Evolutionary conservation across 352 stramenopile species (phyloP).

Genomic region (Phytopythium helicoides): DNA sequence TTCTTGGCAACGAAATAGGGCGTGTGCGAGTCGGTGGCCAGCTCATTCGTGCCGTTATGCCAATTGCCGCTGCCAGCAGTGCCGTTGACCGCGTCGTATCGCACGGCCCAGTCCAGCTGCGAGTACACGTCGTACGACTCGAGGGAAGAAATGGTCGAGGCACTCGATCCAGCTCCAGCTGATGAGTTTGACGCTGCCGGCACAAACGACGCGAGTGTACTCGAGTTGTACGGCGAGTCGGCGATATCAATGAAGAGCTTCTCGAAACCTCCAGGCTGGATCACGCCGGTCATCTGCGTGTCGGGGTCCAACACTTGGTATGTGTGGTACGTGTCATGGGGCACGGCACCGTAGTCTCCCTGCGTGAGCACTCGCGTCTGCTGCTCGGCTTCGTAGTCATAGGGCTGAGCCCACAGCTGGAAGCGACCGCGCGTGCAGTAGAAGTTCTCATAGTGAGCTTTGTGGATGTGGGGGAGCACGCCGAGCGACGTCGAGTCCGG

Average conservation of each 20-base stretch:
- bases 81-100: constrained; percentile 38
- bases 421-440: constrained; percentile 52
- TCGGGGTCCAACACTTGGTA: constrained; percentile 55
- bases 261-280: constrained; percentile 52
- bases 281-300: constrained; percentile 55
- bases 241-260: constrained; percentile 49
- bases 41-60: constrained; percentile 47
- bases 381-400: constrained; percentile 23
- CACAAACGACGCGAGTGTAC: constrained; percentile 40
- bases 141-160: constrained; percentile 35
- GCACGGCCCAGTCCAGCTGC: constrained; percentile 35
- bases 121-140: constrained; percentile 49
- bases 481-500: constrained; percentile 41
- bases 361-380: constrained; percentile 48
- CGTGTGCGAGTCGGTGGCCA: constrained; percentile 36
- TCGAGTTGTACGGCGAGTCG: constrained; percentile 37
- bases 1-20: constrained; percentile 59
- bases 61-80: constrained; percentile 41
- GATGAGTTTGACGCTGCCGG: constrained; percentile 28
- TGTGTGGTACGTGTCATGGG: constrained; percentile 56
- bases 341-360: constrained; percentile 52
- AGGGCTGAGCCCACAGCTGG: constrained; percentile 44
- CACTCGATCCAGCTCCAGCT: constrained; percentile 24
- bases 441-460: constrained; percentile 59
- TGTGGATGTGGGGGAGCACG: constrained; percentile 57